These are phyloP conservation scores for Amanita phalloides DNA, from an alignment of 768 basidiomycete species.

Conservation along the genomic window DNA sequence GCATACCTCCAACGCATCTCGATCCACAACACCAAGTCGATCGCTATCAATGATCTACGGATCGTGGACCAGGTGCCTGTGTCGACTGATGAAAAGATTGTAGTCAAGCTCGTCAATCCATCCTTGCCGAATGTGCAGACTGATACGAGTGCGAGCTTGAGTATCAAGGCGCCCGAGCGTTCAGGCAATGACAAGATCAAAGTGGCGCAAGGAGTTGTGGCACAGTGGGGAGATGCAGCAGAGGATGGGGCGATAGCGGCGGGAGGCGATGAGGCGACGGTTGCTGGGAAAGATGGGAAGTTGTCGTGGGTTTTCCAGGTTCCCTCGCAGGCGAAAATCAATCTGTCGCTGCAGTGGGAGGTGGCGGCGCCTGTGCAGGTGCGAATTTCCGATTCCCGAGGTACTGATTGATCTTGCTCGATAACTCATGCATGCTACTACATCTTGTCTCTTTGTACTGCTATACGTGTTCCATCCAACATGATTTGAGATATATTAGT, in stretches of 20 bases:
- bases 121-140: slow-evolving; percentile 7
- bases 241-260: slow-evolving; percentile 1
- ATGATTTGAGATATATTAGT: too few species aligned
- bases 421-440: too few species aligned
- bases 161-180: not conserved
- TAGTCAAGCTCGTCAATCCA: slow-evolving; percentile 21
- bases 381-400: too few species aligned
- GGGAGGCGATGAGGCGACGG: slow-evolving; percentile 15
- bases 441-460: too few species aligned
- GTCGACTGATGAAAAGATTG: slow-evolving; percentile 20
- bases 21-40: slow-evolving; percentile 23
- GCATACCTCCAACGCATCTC: slow-evolving; percentile 25
- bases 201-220: slow-evolving; percentile 15
- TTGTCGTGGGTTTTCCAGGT: slow-evolving; percentile 23
- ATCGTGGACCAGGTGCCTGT: slow-evolving; percentile 26
- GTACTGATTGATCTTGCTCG: too few species aligned
- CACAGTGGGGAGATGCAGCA: slow-evolving; percentile 20
- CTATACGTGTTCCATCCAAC: too few species aligned
- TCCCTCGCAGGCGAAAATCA: slow-evolving; percentile 18
- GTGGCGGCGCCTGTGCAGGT: slow-evolving; percentile 5
- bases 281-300: slow-evolving; percentile 22
- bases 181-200: slow-evolving; percentile 10
- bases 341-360: slow-evolving; percentile 23
- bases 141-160: slow-evolving; percentile 1
- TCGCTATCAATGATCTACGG: slow-evolving; percentile 14